Percentiles rank a stretch among this genome's conserved stretches.
phyloP scores from a whole-genome alignment of 2,329 filamentous ascomycete genomes.

The Penicillium sp. region DNA sequence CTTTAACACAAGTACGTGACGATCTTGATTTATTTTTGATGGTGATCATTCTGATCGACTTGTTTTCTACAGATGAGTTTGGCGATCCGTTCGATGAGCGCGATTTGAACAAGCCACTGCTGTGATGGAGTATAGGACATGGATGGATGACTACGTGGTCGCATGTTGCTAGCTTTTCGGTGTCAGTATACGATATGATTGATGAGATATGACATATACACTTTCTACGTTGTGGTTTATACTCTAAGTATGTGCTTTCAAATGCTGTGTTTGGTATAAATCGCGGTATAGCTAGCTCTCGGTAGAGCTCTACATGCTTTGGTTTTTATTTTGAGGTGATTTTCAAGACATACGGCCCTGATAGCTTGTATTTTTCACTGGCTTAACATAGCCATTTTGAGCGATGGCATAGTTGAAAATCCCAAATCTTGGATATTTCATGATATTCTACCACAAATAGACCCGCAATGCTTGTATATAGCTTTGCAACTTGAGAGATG shows the following conservation, averaged over 20 bases:
- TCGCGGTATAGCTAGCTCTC: background rate
- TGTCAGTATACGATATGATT: constrained; percentile 21
- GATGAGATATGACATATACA: constrained; percentile 27
- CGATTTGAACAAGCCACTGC: constrained; percentile 33
- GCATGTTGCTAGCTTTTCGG: constrained; percentile 3
- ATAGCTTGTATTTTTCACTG: too few species aligned
- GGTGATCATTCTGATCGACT: background rate
- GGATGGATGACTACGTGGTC: constrained; percentile 13
- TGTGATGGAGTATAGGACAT: constrained; percentile 4
- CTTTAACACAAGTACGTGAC: constrained; percentile 48
- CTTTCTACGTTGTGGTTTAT: background rate
- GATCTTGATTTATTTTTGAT: background rate
- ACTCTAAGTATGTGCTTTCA: background rate
- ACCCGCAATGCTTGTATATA: too few species aligned
- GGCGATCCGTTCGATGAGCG: constrained; percentile 49
- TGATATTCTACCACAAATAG: too few species aligned
- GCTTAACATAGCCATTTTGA: too few species aligned
- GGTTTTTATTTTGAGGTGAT: too few species aligned
- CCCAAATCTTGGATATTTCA: too few species aligned
- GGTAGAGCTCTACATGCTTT: background rate
- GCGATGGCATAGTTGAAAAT: too few species aligned
- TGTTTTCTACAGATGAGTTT: constrained; percentile 40
- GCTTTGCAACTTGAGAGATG: too few species aligned
- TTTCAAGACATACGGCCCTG: too few species aligned
- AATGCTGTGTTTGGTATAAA: background rate